These are phyloP conservation scores for Breynia disticha DNA, from an alignment of 441 rosid genomes.

Conservation along the genomic window DNA sequence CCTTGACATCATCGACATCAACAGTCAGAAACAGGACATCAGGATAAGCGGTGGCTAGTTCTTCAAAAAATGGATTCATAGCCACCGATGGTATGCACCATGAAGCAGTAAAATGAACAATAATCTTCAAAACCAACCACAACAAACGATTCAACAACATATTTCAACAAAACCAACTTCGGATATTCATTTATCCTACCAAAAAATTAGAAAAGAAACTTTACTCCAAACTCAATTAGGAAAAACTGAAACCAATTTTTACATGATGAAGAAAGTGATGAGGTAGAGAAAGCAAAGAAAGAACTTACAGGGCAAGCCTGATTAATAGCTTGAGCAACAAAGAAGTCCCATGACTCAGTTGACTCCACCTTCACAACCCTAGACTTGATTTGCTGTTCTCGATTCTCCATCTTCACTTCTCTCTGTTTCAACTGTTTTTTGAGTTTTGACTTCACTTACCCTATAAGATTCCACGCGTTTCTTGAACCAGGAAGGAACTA, in stretches of 20 bases:
- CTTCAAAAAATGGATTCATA: slow-evolving; percentile 74
- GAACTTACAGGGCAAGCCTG: slow-evolving; percentile 49
- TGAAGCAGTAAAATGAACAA: slow-evolving; percentile 77
- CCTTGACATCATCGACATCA: slow-evolving; percentile 92
- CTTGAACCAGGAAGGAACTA: too few relatives aligned
- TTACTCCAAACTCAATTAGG: not conserved
- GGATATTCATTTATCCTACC: too few relatives aligned
- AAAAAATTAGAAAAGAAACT: too few relatives aligned
- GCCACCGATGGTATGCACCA: slow-evolving; percentile 95
- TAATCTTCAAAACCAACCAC: slow-evolving; percentile 32
- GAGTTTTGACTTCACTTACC: too few relatives aligned
- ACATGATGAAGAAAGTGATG: not conserved
- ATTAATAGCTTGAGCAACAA: slow-evolving; percentile 43
- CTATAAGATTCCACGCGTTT: too few relatives aligned
- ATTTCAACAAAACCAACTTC: too few relatives aligned
- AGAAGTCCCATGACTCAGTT: slow-evolving; percentile 53
- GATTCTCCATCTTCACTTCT: slow-evolving; percentile 34
- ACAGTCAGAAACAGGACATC: slow-evolving; percentile 71
- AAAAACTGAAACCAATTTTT: not conserved
- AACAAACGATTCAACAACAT: not conserved
- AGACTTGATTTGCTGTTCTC: slow-evolving; percentile 36
- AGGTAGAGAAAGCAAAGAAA: not conserved
- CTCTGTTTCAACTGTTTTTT: not conserved
- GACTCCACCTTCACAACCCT: slow-evolving; percentile 56
- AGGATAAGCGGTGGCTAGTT: slow-evolving; percentile 46